Conservation (phyloP, 305 asterid genomes). For the Euphrasia arctica region DNA sequence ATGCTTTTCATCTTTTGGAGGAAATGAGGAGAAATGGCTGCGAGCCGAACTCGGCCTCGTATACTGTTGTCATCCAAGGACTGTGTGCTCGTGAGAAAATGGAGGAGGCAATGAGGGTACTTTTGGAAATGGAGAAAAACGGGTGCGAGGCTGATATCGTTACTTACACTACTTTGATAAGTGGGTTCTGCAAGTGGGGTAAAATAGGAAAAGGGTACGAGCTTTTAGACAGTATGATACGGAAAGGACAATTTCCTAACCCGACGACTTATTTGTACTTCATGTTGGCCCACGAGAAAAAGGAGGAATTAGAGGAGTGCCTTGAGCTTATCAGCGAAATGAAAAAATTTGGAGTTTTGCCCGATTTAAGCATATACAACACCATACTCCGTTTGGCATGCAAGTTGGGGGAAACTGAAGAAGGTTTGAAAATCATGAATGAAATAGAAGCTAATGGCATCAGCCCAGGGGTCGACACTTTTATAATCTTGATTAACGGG, state of each 20-base stretch:
- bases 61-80: conserved; percentile 76
- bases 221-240: conserved; percentile 67
- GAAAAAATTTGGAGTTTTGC: conserved; percentile 56
- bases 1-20: conserved; percentile 72
- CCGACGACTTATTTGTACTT: conserved; percentile 70
- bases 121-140: conserved; percentile 59
- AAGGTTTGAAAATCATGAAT: conserved; percentile 52
- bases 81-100: conserved; percentile 70
- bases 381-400: conserved; percentile 62
- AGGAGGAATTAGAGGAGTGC: conserved; percentile 82
- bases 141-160: conserved; percentile 78
- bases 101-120: conserved; percentile 76
- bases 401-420: conserved; percentile 74
- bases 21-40: conserved; percentile 76
- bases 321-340: conserved; percentile 66
- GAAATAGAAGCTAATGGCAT: conserved; percentile 61
- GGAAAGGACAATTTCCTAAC: conserved; percentile 60
- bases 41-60: conserved; percentile 74
- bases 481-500: conserved; percentile 62
- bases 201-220: conserved; percentile 60
- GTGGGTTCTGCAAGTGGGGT: conserved; percentile 88
- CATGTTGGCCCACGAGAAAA: conserved; percentile 85
- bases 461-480: conserved; percentile 82
- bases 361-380: conserved; percentile 64
- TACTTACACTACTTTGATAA: conserved; percentile 73